These are phyloP conservation scores for Sicyos baderoa DNA, from an alignment of 306 rosid genomes.

Conservation along the genomic window DNA sequence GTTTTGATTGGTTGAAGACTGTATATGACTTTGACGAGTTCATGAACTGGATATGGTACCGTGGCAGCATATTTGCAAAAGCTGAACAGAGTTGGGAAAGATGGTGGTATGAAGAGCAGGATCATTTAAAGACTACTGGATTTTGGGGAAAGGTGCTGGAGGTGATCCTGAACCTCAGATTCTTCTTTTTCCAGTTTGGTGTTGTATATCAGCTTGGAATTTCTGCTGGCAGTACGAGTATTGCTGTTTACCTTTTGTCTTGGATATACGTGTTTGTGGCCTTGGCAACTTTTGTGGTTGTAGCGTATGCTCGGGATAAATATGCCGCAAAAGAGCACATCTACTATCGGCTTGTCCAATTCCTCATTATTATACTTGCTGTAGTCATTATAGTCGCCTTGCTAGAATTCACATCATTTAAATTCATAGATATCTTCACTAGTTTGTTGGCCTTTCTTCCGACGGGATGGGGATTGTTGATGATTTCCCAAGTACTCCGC, in stretches of 20 bases:
- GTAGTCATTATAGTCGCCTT: constrained; percentile 47
- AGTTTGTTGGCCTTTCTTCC: constrained; percentile 76
- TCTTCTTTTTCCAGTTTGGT: constrained; percentile 75
- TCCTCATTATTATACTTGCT: constrained; percentile 39
- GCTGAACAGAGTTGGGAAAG: constrained; percentile 92
- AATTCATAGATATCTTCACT: constrained; percentile 52
- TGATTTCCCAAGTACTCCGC: constrained; percentile 72
- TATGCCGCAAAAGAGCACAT: constrained; percentile 60
- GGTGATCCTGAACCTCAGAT: constrained; percentile 59
- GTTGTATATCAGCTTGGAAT: constrained; percentile 63
- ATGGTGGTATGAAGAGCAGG: constrained; percentile 96
- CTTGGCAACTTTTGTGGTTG: constrained; percentile 42
- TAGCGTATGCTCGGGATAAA: constrained; percentile 49
- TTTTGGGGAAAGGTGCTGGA: constrained; percentile 65
- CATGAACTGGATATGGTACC: constrained; percentile 71
- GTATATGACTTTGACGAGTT: constrained; percentile 73
- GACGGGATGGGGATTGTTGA: constrained; percentile 78
- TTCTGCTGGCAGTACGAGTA: constrained; percentile 55
- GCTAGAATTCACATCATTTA: constrained; percentile 53
- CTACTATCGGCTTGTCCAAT: constrained; percentile 69
- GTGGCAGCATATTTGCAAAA: constrained; percentile 70
- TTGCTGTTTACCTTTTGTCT: constrained; percentile 63
- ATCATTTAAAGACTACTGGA: constrained; percentile 66
- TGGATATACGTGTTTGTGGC: constrained; percentile 58
- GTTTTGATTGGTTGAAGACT: constrained; percentile 88